Evolutionary conservation across 2,329 filamentous ascomycete genomes (phyloP), one percentile per base, ranked within the genome.

Genomic region (Epichloe amarillans): DNA sequence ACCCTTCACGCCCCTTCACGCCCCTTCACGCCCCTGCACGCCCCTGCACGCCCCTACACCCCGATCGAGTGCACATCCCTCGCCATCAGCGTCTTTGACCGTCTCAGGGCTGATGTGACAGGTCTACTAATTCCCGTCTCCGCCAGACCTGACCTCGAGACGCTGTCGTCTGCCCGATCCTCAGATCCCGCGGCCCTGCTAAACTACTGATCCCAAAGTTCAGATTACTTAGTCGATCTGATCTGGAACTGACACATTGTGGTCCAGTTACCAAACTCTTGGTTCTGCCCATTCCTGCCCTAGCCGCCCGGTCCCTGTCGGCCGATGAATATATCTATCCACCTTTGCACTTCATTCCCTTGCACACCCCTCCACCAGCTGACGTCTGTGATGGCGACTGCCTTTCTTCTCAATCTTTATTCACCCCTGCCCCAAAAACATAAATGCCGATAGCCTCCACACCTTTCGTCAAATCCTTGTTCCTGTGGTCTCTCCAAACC

Each of bases 81-180:
- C 43, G 55, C 49, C 58, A 56, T 54, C 57, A 57, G 54, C 54
- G 41, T 53, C 19, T 49, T 50, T 49, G 47, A 46, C 51, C 57
- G 62, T 62, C 58, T 64, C 58, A 63, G 58, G 60, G 15, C 35
- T 40, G 58, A 66, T 65, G 60, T 66, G 64, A 66, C 64, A 66
- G 57, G 64, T 66, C 64, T 65, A 51, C 58, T 61, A 56, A 55
- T 51, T 12, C 43, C 35, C 17, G 38, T n/a, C 54, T 55, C 52
- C 54, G 54, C 51, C 56, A 55, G 53, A 50, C 21, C 43, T 47
- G 46, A 37, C 30, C 41, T 58, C 52, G 52, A 61, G 50, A 57
- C 40, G 50, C 58, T 53, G 46, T 60, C 54, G 53, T 55, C 54
- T 57, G 58, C 58, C 54, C 56, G 36, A 63, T 63, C 58, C 57